Base-by-base conservation (phyloP, 345 rosid genomes). In the Eucalyptus urophylla region DNA sequence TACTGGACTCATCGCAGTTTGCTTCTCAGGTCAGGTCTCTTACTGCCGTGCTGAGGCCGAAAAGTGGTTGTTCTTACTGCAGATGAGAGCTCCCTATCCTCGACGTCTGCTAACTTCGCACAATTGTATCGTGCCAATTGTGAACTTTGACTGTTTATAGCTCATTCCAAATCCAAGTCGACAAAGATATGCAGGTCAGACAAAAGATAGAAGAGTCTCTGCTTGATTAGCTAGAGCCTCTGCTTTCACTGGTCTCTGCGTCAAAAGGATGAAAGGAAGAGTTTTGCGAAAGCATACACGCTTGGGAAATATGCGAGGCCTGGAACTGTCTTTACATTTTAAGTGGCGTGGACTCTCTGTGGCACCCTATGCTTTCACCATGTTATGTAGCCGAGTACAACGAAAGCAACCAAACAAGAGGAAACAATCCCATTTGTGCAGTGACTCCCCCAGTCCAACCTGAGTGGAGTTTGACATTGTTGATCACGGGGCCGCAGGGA, bases 261-360 rank as follows among this genome's bases (percentile, higher is more conserved):
- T 76, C 22, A 27, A 76, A 76, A 40, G 47, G 8, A 76, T 19
- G 45, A 2, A 21, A 76, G 83, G 83, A 5, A 11, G 3, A 76
- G 15, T 76, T 37, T 37, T 0, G 27, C 0, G 5, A 19, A 6
- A 37, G 83, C 27, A 72, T 11, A 1, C 67, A 60, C 1, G 31
- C 40, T n/a, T n/a, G 76, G 76, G 76, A 65, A 0, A 15, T 65
- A 65, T 6, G 40, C 10, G 9, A 65, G 76, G 76, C 6, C 37
- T 0, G 1, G 83, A 21, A 21, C 43, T 37, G 83, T 76, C 69
- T 65, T n/a, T 15, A 65, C 76, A 14, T 65, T 65, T n/a, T n/a
- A 14, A n/a, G 21, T 15, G 37, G 76, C 5, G 76, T 1, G 76
- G 76, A n/a, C 76, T 65, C 37, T 65, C 76, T 65, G 6, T n/a